These are phyloP conservation scores for Epipyxis sp. DNA, from an alignment of 108 stramenopile species.

Conservation along the genomic window DNA sequence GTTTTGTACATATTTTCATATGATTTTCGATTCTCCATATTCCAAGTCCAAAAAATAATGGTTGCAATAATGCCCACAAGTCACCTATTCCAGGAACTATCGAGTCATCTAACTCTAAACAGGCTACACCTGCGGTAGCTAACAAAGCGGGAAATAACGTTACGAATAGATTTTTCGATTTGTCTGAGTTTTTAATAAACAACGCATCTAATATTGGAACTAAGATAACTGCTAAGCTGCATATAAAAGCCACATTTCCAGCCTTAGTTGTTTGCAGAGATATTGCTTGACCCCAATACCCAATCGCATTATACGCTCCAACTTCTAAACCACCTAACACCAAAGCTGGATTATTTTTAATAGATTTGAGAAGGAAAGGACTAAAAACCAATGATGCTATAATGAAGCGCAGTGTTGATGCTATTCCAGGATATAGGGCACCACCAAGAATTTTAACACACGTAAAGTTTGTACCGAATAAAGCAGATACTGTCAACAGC, in stretches of 20 bases:
- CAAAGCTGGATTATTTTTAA: slow-evolving; percentile 35
- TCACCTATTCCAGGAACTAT: slow-evolving; percentile 52
- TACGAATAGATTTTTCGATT: no score
- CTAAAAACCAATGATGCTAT: slow-evolving; percentile 39
- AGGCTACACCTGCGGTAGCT: slow-evolving; percentile 74
- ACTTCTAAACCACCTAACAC: slow-evolving; percentile 42
- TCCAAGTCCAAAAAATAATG: slow-evolving; percentile 74
- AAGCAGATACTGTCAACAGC: slow-evolving; percentile 38
- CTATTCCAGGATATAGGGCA: slow-evolving; percentile 35
- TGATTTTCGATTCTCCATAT: slow-evolving; percentile 73
- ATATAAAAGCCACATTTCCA: slow-evolving; percentile 79
- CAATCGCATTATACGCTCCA: slow-evolving; percentile 71
- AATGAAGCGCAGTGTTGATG: slow-evolving; percentile 40
- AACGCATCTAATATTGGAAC: slow-evolving; percentile 76
- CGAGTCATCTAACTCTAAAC: slow-evolving; percentile 66
- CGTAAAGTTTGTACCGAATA: slow-evolving; percentile 47
- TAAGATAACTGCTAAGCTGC: slow-evolving; percentile 78
- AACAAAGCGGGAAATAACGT: slow-evolving; percentile 41
- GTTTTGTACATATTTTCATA: slow-evolving; percentile 14
- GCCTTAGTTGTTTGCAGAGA: slow-evolving; percentile 74
- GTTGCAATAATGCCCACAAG: slow-evolving; percentile 65
- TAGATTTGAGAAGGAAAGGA: background rate
- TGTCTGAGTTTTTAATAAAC: no score
- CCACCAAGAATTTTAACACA: slow-evolving; percentile 49
- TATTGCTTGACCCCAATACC: slow-evolving; percentile 80